These are phyloP conservation scores for Hypoxylon sp. DNA, from an alignment of 2,329 filamentous ascomycete genomes.

Conservation along the genomic window DNA sequence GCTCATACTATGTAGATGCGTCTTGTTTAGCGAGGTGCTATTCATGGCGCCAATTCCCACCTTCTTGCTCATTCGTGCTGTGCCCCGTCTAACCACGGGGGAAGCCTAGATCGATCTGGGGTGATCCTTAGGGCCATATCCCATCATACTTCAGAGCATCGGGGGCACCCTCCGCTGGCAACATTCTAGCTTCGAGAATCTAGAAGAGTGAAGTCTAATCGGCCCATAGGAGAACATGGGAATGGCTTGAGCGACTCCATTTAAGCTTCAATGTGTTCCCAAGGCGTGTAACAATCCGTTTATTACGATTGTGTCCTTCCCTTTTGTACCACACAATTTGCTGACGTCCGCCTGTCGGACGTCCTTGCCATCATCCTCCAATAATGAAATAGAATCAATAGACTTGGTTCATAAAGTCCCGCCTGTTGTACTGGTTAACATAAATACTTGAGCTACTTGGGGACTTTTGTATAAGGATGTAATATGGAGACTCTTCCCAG, in stretches of 20 bases:
- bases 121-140: constrained; percentile 15
- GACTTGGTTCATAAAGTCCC: constrained; percentile 5
- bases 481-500: background rate
- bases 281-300: constrained; percentile 11
- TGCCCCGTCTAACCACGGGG: constrained; percentile 23
- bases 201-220: background rate
- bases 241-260: constrained; percentile 5
- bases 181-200: background rate
- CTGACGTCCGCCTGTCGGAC: constrained; percentile 14
- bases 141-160: constrained; percentile 11
- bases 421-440: constrained; percentile 4
- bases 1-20: background rate
- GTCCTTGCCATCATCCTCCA: constrained; percentile 7
- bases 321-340: constrained; percentile 19
- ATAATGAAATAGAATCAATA: constrained; percentile 3
- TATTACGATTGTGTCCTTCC: constrained; percentile 12
- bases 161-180: constrained; percentile 1
- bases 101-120: constrained; percentile 27
- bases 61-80: constrained; percentile 15
- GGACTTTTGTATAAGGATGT: background rate
- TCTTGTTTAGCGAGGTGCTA: constrained; percentile 21
- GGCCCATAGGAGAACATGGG: background rate
- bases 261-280: constrained; percentile 20
- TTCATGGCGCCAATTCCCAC: constrained; percentile 11
- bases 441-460: background rate